Evolutionary conservation across 495 filamentous ascomycete genomes (phyloP), one percentile per base, ranked within the genome.

Genomic region (Xylaria curta): DNA sequence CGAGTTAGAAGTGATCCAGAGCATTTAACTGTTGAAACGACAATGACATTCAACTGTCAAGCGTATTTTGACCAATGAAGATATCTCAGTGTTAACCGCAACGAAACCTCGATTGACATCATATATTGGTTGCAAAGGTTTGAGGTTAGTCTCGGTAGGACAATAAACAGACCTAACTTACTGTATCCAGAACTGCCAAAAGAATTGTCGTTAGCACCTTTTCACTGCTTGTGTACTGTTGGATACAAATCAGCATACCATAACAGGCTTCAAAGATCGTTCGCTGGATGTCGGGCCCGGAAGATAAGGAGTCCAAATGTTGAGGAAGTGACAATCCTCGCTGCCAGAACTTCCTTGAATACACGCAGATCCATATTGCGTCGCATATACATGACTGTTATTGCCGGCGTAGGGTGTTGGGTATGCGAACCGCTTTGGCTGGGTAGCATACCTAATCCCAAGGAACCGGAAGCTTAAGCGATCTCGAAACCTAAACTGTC

Each of bases 281-380:
- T 38, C 17, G 24, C 28, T 17, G 6, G 73, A 75, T 31, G 70
- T 73, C 9, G 78, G 76, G 10, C 76, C 79, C 0, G 87, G 87
- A 1, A 89, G 80, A 65, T 83, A 83, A 7, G 85, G 79, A 2
- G 84, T 87, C 84, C 82, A 88, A 62, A 89, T 81, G 68, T 88
- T 88, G n/a, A 89, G 76, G 68, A 85, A 86, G 19, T 87, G 76
- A 62, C 86, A 89, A 64, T 89, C 86, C 66, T 87, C 85, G 19
- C 56, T 69, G 4, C 67, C 67, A 7, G 78, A 72, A 19, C 74
- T 69, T 3, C 77, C 73, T 66, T 88, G 86, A 9, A 82, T 67
- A 64, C 86, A 87, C 59, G 80, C 73, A 10, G 79, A 75, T 0
- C 82, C 81, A 68, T 82, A 85, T 33, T 73, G 67, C 17, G 83